Base-by-base conservation (phyloP, 208 protist species). In the Porcisia hertigi region DNA sequence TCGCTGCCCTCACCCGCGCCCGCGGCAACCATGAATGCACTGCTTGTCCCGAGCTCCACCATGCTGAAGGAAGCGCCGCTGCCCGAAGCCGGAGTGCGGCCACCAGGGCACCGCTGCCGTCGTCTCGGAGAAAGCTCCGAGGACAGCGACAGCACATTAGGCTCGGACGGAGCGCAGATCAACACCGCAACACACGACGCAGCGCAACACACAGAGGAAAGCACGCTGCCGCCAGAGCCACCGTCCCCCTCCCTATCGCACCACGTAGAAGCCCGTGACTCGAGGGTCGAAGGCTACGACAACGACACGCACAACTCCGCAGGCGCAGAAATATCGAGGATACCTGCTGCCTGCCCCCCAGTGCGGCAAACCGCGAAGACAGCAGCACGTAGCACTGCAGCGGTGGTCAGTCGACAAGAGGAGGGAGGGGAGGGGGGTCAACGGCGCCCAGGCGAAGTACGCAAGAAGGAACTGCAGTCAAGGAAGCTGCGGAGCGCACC, bases 51-150 rank as follows among this genome's bases (percentile, higher is more conserved):
- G 39, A 73, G 58, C 14, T 67, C 77, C 39, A 77, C 77, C 34
- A 66, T 81, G 47, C 34, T 81, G 20, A 77, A 73, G 49, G 77
- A 67, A 8, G 71, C 25, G 4, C 49, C 54, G 45, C 34, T 81
- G 45, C 77, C 77, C 16, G 71, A 77, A 23, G 77, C 71, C 6
- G 71, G 71, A 3, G 54, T 74, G 58, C 77, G 52, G 53, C 73
- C 71, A 0, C 53, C 71, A 2, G 64, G 65, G 20, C 77, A 49
- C 39, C 65, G 71, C 9, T 63, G 52, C 25, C 71, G 58, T 14
- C 65, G 18, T 41, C n/a, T 75, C 3, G 77, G 77, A n/a, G 80
- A 84, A 66, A 77, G 73, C 69, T 73, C 49, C 9, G 76, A 79
- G 2, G 81, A 73, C 36, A 79, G 69, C 52, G 73, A 73, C 39